Base-by-base conservation (phyloP, 23 red algal species). In the Gracilaria gracilis region DNA sequence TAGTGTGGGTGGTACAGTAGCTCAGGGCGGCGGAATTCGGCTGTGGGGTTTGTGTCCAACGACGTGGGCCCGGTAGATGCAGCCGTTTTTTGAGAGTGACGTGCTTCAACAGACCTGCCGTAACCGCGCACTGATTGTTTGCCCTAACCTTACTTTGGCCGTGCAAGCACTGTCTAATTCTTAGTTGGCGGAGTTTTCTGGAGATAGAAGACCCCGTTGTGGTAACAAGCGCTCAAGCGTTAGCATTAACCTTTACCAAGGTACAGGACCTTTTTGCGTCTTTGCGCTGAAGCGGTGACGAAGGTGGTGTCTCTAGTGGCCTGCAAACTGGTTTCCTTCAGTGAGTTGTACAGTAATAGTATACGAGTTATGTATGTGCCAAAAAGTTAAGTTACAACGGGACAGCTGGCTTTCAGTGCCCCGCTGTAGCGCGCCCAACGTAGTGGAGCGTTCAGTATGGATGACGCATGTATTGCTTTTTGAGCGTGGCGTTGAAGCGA, bases 401-500 rank as follows among this genome's bases (percentile, higher is more conserved):
- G n/a, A n/a, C n/a, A n/a, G n/a, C n/a, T n/a, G n/a, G n/a, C n/a
- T n/a, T n/a, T n/a, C n/a, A n/a, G n/a, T n/a, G n/a, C n/a, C n/a
- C n/a, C n/a, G n/a, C n/a, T n/a, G n/a, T n/a, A n/a, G n/a, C n/a
- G n/a, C n/a, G n/a, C n/a, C n/a, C n/a, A n/a, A 20, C 9, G 51
- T 2, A 2, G 11, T 19, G 19, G 17, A 9, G 51, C 8, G 1
- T 15, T 69, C 33, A 69, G 32, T 69, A 69, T 15, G 64, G 64
- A 69, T 69, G 33, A 37, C 72, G 39, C 21, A 77, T 28, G 34
- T 49, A 28, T 14, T 77, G 72, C 39, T 77, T 77, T 31, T 77
- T 77, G n/a, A 77, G 46, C 16, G 88, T 96, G 0, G 80, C 72
- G 27, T 98, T 98, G 78, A 85, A 98, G 57, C 93, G 89, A 70